These are phyloP conservation scores for Nigrospora oryzae DNA, from an alignment of 2,329 filamentous ascomycete genomes.

Conservation along the genomic window DNA sequence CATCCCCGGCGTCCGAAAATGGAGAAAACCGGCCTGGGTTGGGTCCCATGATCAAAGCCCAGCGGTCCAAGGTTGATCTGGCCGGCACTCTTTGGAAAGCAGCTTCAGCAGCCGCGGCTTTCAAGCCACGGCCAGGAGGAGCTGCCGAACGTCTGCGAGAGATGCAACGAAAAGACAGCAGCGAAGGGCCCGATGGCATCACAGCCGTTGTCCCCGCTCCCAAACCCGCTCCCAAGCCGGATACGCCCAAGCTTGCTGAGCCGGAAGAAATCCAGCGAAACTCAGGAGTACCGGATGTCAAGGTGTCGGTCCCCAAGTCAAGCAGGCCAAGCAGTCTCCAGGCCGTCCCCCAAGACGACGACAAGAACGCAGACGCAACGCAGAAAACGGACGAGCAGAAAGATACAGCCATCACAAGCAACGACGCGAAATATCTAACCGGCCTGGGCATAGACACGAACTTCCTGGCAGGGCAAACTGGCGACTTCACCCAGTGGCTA, in stretches of 20 bases:
- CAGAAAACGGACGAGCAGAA: conserved; percentile 38
- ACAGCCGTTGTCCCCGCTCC: conserved; percentile 78
- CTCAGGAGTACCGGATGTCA: conserved; percentile 46
- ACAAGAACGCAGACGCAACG: conserved; percentile 21
- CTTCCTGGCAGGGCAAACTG: conserved; percentile 66
- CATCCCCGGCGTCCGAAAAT: conserved; percentile 5
- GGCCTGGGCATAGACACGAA: conserved; percentile 69
- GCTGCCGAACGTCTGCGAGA: conserved; percentile 72
- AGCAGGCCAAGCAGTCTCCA: conserved; percentile 32
- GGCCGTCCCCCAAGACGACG: conserved; percentile 20
- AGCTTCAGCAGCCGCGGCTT: conserved; percentile 60
- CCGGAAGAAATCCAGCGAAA: conserved; percentile 22
- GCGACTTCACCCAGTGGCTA: conserved; percentile 75
- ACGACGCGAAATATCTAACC: conserved; percentile 71
- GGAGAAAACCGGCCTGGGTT: conserved; percentile 61
- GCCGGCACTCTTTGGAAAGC: conserved; percentile 74
- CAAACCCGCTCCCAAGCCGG: conserved; percentile 30
- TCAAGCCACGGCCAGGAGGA: conserved; percentile 83
- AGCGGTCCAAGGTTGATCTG: conserved; percentile 63
- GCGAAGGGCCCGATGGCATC: conserved; percentile 77
- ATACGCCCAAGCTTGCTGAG: conserved; percentile 22
- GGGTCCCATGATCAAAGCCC: conserved; percentile 84
- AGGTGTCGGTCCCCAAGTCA: conserved; percentile 41
- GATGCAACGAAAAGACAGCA: conserved; percentile 44
- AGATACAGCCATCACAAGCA: conserved; percentile 57